Percentiles rank a stretch among this genome's conserved stretches.
Evolutionary conservation across 371 early-diverging fungal species (phyloP).

Genomic region (Haplosporangium sp.): DNA sequence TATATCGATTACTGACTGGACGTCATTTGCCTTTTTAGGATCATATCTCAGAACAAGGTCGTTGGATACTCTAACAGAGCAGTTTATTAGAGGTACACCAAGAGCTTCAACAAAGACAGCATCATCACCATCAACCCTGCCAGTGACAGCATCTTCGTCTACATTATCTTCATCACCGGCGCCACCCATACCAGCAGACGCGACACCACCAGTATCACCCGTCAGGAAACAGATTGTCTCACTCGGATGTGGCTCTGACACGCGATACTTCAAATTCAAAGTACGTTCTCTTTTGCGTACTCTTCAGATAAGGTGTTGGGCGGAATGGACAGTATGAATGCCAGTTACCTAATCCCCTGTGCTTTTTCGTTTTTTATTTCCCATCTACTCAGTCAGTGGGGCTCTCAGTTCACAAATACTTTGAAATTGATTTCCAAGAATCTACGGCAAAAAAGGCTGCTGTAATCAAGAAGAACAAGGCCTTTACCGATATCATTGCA

Average conservation of each 20-base stretch:
- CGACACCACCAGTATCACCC: background rate
- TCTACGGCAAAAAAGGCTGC: constrained; percentile 83
- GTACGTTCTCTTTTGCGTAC: constrained; percentile 31
- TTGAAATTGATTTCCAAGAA: constrained; percentile 95
- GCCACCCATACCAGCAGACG: background rate
- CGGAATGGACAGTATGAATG: too few relatives aligned
- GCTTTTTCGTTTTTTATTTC: background rate
- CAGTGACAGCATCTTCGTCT: background rate
- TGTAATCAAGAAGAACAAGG: constrained; percentile 69
- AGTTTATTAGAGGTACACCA: constrained; percentile 63
- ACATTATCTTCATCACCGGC: constrained; percentile 8
- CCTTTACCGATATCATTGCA: constrained; percentile 64
- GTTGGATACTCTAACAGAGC: constrained; percentile 70
- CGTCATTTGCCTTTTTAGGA: constrained; percentile 54
- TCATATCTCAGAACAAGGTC: constrained; percentile 79
- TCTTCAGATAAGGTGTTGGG: background rate
- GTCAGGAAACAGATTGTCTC: constrained; percentile 81
- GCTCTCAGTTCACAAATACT: constrained; percentile 64
- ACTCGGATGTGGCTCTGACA: constrained; percentile 94
- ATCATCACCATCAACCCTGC: background rate
- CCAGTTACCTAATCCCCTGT: background rate
- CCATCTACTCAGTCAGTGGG: constrained; percentile 19
- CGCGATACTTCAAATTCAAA: constrained; percentile 87
- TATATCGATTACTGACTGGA: background rate
- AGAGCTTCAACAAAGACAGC: background rate